These are phyloP conservation scores for Vanrija sp. DNA, from an alignment of 1,284 basidiomycete genomes.

Conservation along the genomic window DNA sequence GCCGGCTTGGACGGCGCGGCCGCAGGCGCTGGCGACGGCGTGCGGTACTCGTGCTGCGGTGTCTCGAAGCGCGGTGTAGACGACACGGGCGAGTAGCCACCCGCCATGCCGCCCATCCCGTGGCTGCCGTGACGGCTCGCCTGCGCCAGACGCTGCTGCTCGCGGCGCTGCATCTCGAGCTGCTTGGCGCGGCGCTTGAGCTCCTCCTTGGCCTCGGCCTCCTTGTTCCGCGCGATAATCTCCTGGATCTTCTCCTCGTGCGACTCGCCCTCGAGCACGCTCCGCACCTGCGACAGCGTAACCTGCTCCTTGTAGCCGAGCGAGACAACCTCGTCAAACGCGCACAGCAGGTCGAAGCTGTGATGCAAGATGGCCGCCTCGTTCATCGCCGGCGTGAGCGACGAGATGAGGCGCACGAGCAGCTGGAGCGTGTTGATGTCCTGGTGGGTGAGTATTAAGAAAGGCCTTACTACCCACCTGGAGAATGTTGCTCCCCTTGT, in stretches of 20 bases:
- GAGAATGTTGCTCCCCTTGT: conserved; percentile 95
- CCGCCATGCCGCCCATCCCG: conserved; percentile 42
- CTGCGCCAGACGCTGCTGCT: conserved; percentile 72
- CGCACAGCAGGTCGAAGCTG: conserved; percentile 90
- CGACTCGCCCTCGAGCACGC: conserved; percentile 94
- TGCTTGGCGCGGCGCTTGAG: conserved; percentile 97
- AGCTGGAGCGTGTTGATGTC: conserved; percentile 96
- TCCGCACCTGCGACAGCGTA: conserved; percentile 85
- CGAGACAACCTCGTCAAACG: conserved; percentile 95
- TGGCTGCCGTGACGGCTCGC: conserved; percentile 52
- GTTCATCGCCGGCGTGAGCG: conserved; percentile 70
- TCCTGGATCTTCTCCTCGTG: conserved; percentile 99
- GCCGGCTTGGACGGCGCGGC: conserved; percentile 62
- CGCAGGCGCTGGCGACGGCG: conserved; percentile 50
- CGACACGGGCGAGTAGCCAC: conserved; percentile 56
- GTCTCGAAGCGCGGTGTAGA: conserved; percentile 61
- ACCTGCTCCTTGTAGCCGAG: conserved; percentile 93
- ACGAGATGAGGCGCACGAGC: conserved; percentile 88
- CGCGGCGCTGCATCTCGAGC: conserved; percentile 94
- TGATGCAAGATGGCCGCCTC: conserved; percentile 88
- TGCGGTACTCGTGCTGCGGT: conserved; percentile 38
- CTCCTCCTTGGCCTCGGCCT: conserved; percentile 98
- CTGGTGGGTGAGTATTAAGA: conserved; percentile 45
- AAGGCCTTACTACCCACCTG: conserved; percentile 48
- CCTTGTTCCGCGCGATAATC: conserved; percentile 98